Base-by-base conservation (phyloP, 345 rosid species). In the Hibiscus tridactylites region DNA sequence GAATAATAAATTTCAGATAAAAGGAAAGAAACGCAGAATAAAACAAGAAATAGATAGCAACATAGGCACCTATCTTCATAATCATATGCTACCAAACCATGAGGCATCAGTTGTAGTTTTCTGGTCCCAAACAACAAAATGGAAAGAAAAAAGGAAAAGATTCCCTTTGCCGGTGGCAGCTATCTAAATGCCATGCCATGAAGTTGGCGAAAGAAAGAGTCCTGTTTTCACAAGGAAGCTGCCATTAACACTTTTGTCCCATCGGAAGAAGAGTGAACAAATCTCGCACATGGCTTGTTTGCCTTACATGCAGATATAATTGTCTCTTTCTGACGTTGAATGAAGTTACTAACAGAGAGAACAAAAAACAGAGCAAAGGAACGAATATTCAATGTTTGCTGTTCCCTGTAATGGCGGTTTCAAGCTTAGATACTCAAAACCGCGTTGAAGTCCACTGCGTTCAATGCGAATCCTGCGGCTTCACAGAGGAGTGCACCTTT, bases 401-500 rank as follows among this genome's bases (percentile, higher is more conserved):
- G 47, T n/a, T 47, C 13, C n/a, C 26, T 33, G 70, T 44, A 64
- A 84, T 84, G 87, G 83, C 80, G 31, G 31, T 79, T 71, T 52
- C 83, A 72, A 68, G 74, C 61, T 37, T 79, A 39, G 85, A 78
- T 6, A 56, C 80, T 6, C 82, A 70, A 13, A 26, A 73, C 10
- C 74, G 61, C 15, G 3, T 74, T 3, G 87, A 81, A 78, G 85
- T 79, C 29, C 86, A 79, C 49, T 75, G 83, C 5, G 85, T 83
- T 17, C 83, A 79, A 73, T 88, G 93, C 67, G 77, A 80, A 62
- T 84, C 90, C 0, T 86, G 93, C 12, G 88, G 89, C 12, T 85
- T 88, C 81, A 78, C 83, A 1, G 90, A 88, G 76, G 93, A 88
- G 3, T 86, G 93, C 81, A 88, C 93, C 15, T 77, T 81, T 17